Percentiles rank a stretch among this genome's conserved stretches.
These are phyloP conservation scores for Lactarius pseudohatsudake DNA, from an alignment of 768 basidiomycete species.

Conservation along the genomic window DNA sequence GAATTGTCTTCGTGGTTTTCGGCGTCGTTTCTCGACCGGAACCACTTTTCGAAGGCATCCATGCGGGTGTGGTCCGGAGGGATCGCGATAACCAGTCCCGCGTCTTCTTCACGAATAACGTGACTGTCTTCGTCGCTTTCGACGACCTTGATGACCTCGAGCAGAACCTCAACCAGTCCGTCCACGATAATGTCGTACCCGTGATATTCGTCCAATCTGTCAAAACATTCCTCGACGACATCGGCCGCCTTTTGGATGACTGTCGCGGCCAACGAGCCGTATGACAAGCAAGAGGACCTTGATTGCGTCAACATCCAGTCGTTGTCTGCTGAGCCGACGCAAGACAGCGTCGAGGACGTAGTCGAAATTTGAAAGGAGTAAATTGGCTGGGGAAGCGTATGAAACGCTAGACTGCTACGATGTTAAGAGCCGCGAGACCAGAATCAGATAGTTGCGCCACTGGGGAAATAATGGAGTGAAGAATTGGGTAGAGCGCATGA, in stretches of 20 bases:
- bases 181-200: slow-evolving; percentile 87
- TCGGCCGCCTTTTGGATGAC: slow-evolving; percentile 90
- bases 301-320: slow-evolving; percentile 86
- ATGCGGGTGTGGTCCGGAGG: slow-evolving; percentile 40
- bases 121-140: slow-evolving; percentile 49
- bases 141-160: slow-evolving; percentile 80
- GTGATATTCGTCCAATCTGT: slow-evolving; percentile 93
- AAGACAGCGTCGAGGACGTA: slow-evolving; percentile 92
- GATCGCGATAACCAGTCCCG: neutral
- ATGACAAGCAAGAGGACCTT: slow-evolving; percentile 85
- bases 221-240: slow-evolving; percentile 96
- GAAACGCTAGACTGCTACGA: slow-evolving; percentile 72
- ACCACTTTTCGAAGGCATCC: slow-evolving; percentile 65
- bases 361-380: slow-evolving; percentile 93
- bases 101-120: slow-evolving; percentile 26
- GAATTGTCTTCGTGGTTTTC: slow-evolving; percentile 39
- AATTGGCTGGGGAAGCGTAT: slow-evolving; percentile 85
- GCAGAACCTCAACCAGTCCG: slow-evolving; percentile 82
- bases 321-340: slow-evolving; percentile 72
- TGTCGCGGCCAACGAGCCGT: slow-evolving; percentile 79
- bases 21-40: slow-evolving; percentile 46
- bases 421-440: slow-evolving; percentile 71
- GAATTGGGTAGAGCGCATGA: slow-evolving; percentile 77
- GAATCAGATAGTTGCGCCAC: slow-evolving; percentile 65
- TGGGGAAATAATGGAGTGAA: slow-evolving; percentile 82